These are phyloP conservation scores for Leccinum incarnatum DNA, from an alignment of 768 basidiomycete genomes.

Conservation along the genomic window DNA sequence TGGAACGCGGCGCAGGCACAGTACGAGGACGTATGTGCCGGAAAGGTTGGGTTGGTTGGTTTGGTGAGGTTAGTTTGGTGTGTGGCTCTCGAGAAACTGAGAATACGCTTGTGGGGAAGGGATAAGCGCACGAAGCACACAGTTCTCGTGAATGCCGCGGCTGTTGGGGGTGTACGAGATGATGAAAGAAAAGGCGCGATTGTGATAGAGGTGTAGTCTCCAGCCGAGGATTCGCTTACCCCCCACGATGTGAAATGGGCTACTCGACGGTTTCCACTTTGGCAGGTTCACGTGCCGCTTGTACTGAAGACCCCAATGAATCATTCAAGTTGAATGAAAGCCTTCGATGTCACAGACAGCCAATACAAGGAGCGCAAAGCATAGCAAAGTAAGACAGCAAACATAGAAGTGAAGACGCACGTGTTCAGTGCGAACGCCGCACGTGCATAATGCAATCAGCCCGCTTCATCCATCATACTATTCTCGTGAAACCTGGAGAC, in stretches of 20 bases:
- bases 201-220: conserved; percentile 1
- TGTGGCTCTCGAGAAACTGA: background rate
- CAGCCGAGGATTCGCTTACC: background rate
- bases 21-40: conserved; percentile 8
- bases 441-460: background rate
- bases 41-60: background rate
- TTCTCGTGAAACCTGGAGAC: background rate
- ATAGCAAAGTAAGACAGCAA: background rate
- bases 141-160: conserved; percentile 6
- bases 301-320: no score
- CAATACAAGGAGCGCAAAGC: background rate
- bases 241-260: background rate
- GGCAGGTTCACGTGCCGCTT: background rate
- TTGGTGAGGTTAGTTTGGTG: background rate
- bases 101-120: background rate
- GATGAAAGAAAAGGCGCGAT: conserved; percentile 8
- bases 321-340: no score
- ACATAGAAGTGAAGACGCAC: background rate
- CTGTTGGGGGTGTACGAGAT: conserved; percentile 5
- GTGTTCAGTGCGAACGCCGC: background rate
- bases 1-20: conserved; percentile 4
- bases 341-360: no score
- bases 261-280: background rate
- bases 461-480: background rate
- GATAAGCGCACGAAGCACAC: background rate